Evolutionary conservation across 176 grass and related monocot genomes (phyloP), one percentile per base, ranked within the genome.

Genomic region (Saccharum spontaneum): DNA sequence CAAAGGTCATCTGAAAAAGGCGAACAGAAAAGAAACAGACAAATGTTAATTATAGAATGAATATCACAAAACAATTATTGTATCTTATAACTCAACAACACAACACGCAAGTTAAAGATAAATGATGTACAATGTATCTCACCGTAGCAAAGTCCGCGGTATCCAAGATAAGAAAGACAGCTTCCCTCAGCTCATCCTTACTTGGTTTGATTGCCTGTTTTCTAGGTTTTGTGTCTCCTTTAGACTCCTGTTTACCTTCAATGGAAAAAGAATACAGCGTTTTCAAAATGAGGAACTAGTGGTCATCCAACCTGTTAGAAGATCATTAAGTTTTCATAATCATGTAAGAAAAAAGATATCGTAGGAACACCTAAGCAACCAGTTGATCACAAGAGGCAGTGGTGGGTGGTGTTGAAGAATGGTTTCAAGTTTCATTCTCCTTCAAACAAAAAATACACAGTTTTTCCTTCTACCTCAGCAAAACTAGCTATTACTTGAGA

Each of bases 1-100:
- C 89, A 84, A 91, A 87, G 34, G 89, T 91, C 89, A 91, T 80
- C 89, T 91, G 81, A 81, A 90, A 87, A 54, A 43, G 50, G 41
- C 43, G 1, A 82, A 78, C 80, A 44, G 5, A 80, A 79, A 67
- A 48, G 6, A 38, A 59, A 91, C 14, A 70, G 31, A 71, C 62
- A 59, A 87, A 43, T 76, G 67, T 39, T 31, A 89, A 44, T 9
- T 48, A 77, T 16, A 83, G 39, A 34, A 37, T 6, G 37, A 44
- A 49, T 82, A n/a, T 61, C 44, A 61, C 11, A 10, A 34, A 83
- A 66, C 33, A 74, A 64, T 16, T 46, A 45, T 13, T 69, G 14
- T 61, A 61, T 61, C 31, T 70, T 59, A 76, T 12, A 26, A 60
- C 15, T 48, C 22, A 17, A 72, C 59, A 17, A 5, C 52, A 80